Conservation (phyloP, 441 rosid species). For the Eruca vesicaria region DNA sequence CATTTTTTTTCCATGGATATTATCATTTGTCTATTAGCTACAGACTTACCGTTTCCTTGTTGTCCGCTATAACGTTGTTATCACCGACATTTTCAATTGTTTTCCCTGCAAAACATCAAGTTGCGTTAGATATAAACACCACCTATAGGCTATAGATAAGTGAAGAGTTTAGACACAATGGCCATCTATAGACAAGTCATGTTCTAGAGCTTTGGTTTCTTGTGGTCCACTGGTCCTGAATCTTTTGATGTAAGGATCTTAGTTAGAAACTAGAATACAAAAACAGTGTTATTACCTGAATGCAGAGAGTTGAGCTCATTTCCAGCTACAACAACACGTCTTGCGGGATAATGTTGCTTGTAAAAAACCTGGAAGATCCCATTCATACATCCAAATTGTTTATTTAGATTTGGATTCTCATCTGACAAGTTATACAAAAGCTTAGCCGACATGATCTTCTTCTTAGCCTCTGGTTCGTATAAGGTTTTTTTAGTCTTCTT, state of each 20-base stretch:
- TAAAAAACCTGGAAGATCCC: slow-evolving; percentile 85
- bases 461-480: slow-evolving; percentile 14
- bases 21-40: background rate
- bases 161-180: background rate
- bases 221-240: slow-evolving; percentile 34
- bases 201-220: slow-evolving; percentile 23
- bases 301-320: slow-evolving; percentile 46
- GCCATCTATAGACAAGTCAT: slow-evolving; percentile 21
- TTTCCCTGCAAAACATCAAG: slow-evolving; percentile 44
- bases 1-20: background rate
- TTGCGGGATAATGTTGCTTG: slow-evolving; percentile 58
- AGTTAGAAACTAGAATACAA: slow-evolving; percentile 36
- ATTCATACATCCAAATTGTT: slow-evolving; percentile 85
- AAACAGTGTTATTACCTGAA: slow-evolving; percentile 47
- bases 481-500: slow-evolving; percentile 1
- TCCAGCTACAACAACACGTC: slow-evolving; percentile 45
- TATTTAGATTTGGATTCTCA: slow-evolving; percentile 65
- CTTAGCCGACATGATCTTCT: slow-evolving; percentile 61
- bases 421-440: slow-evolving; percentile 55
- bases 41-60: slow-evolving; percentile 47
- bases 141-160: background rate
- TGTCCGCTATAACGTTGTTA: slow-evolving; percentile 37
- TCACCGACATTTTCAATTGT: slow-evolving; percentile 38
- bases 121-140: background rate
- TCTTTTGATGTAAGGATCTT: slow-evolving; percentile 23